Percentiles rank a stretch among this genome's conserved stretches.
These are phyloP conservation scores for Exophiala mesophila DNA, from an alignment of 2,329 filamentous ascomycete species.

Conservation along the genomic window DNA sequence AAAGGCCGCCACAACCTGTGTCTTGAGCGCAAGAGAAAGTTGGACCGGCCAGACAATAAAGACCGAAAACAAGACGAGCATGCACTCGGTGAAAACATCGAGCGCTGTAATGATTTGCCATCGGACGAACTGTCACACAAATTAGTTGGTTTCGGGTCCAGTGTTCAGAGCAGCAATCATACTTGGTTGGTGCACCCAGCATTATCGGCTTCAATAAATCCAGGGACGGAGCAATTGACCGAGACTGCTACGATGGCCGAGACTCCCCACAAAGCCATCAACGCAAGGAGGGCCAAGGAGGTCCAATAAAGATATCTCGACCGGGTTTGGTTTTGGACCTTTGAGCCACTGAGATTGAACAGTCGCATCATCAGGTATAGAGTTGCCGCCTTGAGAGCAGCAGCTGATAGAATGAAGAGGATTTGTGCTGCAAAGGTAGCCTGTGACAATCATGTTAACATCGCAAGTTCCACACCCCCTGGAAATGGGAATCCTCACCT, in stretches of 20 bases:
- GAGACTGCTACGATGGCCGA: slow-evolving; percentile 24
- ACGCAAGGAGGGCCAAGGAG: slow-evolving; percentile 14
- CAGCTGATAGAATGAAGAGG: slow-evolving; percentile 29
- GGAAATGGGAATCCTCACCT: too few relatives aligned
- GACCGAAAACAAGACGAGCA: slow-evolving; percentile 25
- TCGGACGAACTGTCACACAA: slow-evolving; percentile 21
- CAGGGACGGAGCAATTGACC: slow-evolving; percentile 16
- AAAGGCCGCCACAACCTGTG: slow-evolving; percentile 34
- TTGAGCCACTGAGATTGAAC: slow-evolving; percentile 21
- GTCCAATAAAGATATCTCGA: slow-evolving; percentile 23
- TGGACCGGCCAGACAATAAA: slow-evolving; percentile 27
- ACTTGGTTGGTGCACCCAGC: slow-evolving; percentile 19
- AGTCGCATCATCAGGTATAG: slow-evolving; percentile 30
- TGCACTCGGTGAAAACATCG: slow-evolving; percentile 32
- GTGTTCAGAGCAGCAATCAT: neutral
- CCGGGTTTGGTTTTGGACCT: slow-evolving; percentile 11
- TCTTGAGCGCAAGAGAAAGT: slow-evolving; percentile 21
- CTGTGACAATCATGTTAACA: slow-evolving; percentile 15
- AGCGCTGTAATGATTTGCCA: slow-evolving; percentile 38
- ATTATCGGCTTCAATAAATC: slow-evolving; percentile 10
- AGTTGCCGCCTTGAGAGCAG: slow-evolving; percentile 29
- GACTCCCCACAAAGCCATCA: slow-evolving; percentile 23
- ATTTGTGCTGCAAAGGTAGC: slow-evolving; percentile 22
- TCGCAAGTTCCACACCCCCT: too few relatives aligned
- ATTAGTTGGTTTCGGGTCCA: neutral